A percentile compares a stretch with the other conserved stretches of the same genome.
Evolutionary conservation across 257 asterid genomes (phyloP).

Genomic region (Gentiana straminea): DNA sequence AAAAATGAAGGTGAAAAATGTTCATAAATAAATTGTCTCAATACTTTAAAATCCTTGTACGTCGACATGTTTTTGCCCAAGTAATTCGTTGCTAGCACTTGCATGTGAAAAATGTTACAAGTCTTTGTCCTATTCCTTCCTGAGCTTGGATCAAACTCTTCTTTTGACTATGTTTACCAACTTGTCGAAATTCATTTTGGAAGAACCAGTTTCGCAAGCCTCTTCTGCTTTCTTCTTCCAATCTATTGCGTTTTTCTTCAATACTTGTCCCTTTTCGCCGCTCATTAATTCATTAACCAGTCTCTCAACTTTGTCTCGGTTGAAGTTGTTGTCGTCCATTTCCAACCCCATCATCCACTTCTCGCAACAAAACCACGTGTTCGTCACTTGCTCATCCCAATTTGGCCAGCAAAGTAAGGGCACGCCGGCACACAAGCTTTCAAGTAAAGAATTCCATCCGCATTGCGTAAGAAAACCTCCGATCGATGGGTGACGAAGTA

Average conservation of each 20-base stretch:
- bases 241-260: slow-evolving; percentile 12
- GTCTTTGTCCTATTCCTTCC: too few species aligned
- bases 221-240: slow-evolving; percentile 16
- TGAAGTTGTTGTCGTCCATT: slow-evolving; percentile 7
- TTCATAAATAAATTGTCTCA: too few species aligned
- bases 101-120: too few species aligned
- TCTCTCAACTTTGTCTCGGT: slow-evolving; percentile 7
- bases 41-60: too few species aligned
- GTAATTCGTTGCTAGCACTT: too few species aligned
- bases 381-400: slow-evolving; percentile 15
- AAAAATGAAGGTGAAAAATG: too few species aligned
- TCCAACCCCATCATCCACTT: slow-evolving; percentile 15
- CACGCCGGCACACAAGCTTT: slow-evolving; percentile 18
- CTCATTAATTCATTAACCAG: slow-evolving; percentile 13
- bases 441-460: slow-evolving; percentile 19
- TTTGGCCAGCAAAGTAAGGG: slow-evolving; percentile 28
- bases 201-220: slow-evolving; percentile 11
- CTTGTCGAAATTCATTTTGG: slow-evolving; percentile 15
- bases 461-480: slow-evolving; percentile 22
- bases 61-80: too few species aligned
- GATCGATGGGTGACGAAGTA: slow-evolving; percentile 14
- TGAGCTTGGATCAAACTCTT: too few species aligned
- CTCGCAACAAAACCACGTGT: slow-evolving; percentile 15
- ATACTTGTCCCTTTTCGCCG: slow-evolving; percentile 13
- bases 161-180: slow-evolving; percentile 2